Evolutionary conservation across 179 eudicot species (phyloP).

Genomic region (Beta lomatogona): DNA sequence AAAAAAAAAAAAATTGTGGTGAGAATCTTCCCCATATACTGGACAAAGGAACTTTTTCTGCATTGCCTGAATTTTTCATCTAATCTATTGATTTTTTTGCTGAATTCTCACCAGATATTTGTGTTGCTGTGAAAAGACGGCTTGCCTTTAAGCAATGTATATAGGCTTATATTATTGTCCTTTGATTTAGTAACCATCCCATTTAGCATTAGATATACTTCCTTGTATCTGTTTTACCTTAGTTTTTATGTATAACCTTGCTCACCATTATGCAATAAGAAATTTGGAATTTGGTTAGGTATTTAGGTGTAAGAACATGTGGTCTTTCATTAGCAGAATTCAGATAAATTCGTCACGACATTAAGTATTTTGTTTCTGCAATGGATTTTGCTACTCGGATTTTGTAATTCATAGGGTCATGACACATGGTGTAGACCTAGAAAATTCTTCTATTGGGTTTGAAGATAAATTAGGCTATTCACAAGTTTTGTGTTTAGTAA

Average conservation of each 20-base stretch:
- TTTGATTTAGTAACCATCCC: background rate
- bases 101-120: background rate
- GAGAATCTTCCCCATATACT: background rate
- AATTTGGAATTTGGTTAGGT: background rate
- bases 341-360: background rate
- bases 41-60: no score
- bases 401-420: background rate
- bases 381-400: background rate
- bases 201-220: background rate
- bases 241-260: background rate
- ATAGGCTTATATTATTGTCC: background rate
- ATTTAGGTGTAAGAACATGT: no score
- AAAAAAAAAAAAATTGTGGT: no score
- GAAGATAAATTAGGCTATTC: no score
- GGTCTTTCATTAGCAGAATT: background rate
- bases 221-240: background rate
- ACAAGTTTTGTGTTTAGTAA: no score
- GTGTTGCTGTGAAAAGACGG: background rate
- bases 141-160: background rate
- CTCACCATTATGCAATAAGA: background rate
- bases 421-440: background rate
- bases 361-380: background rate
- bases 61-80: no score
- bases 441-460: no score
- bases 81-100: background rate